A percentile compares a stretch with the other conserved stretches of the same genome.
These are phyloP conservation scores for Candida multigemmis DNA, from an alignment of 805 yeast genomes.

Conservation along the genomic window DNA sequence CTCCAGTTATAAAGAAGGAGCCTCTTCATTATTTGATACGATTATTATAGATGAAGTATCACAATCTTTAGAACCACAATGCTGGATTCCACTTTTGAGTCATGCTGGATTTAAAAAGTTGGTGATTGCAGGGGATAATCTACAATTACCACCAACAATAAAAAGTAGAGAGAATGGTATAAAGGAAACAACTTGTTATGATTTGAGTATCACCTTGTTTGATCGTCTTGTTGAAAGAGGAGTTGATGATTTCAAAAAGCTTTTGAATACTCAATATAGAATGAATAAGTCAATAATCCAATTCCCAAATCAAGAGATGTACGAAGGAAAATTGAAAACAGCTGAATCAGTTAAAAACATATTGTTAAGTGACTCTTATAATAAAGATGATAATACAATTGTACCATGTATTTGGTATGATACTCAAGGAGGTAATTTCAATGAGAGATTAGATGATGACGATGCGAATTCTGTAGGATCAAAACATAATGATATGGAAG, in stretches of 20 bases:
- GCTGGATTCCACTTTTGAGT: conserved; percentile 85
- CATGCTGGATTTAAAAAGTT: conserved; percentile 50
- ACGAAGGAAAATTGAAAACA: conserved; percentile 55
- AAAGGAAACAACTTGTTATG: conserved; percentile 30
- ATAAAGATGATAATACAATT: conserved; percentile 44
- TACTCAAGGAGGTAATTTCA: conserved; percentile 83
- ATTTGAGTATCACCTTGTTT: conserved; percentile 63
- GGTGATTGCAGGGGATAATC: conserved; percentile 87
- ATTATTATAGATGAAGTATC: conserved; percentile 93
- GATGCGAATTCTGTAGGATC: conserved; percentile 34
- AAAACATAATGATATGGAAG: conserved; percentile 73
- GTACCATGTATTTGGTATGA: conserved; percentile 73
- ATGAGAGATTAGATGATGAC: conserved; percentile 40
- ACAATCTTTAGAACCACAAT: conserved; percentile 88
- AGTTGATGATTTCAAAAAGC: conserved; percentile 37
- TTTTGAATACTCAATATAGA: conserved; percentile 76
- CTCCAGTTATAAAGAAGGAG: conserved; percentile 34
- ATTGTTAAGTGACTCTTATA: conserved; percentile 42
- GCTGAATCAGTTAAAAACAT: conserved; percentile 46
- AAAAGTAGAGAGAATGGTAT: conserved; percentile 36
- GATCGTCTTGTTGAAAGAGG: conserved; percentile 58
- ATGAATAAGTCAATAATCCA: conserved; percentile 76
- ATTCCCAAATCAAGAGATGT: conserved; percentile 64
- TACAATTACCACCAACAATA: conserved; percentile 86
- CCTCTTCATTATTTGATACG: conserved; percentile 45